phyloP scores from a whole-genome alignment of 2,329 filamentous ascomycete genomes.

The Acarospora socialis region DNA sequence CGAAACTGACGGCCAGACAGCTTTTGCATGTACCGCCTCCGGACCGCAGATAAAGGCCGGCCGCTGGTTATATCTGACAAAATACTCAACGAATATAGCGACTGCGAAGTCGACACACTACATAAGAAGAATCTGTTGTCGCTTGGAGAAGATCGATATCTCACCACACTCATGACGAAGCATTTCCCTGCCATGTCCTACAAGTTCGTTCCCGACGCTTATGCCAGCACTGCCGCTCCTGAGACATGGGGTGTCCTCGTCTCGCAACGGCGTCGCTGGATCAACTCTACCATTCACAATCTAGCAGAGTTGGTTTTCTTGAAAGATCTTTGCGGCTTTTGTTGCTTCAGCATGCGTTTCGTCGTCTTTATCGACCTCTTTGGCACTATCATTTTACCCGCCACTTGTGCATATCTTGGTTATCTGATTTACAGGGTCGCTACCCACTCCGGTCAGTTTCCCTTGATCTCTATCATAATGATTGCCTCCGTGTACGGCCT shows the following conservation, averaged over 20 bases:
- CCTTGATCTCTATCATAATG: constrained; percentile 76
- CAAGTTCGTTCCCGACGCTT: constrained; percentile 90
- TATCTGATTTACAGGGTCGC: constrained; percentile 76
- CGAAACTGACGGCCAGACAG: constrained; percentile 38
- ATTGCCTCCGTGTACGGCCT: constrained; percentile 86
- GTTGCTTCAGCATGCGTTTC: constrained; percentile 96
- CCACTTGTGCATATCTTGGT: constrained; percentile 71
- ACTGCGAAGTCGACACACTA: constrained; percentile 81
- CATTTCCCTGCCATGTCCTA: constrained; percentile 91
- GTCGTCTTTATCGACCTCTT: constrained; percentile 89
- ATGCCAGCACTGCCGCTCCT: constrained; percentile 83
- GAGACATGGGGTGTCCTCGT: constrained; percentile 88
- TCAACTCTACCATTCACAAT: constrained; percentile 98
- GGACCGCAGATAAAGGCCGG: constrained; percentile 85
- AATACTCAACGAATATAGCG: constrained; percentile 75
- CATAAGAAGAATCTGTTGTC: constrained; percentile 94
- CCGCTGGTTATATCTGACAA: constrained; percentile 86
- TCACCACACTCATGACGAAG: constrained; percentile 97
- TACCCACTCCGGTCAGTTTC: constrained; percentile 57
- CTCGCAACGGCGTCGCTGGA: constrained; percentile 98
- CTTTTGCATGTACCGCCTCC: constrained; percentile 97
- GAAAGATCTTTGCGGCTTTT: constrained; percentile 94
- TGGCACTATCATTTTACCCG: constrained; percentile 82
- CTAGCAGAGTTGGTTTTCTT: constrained; percentile 78
- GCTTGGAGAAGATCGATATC: constrained; percentile 84